phyloP scores from a whole-genome alignment of 495 filamentous ascomycete species.

The Penicillium coffeae region DNA sequence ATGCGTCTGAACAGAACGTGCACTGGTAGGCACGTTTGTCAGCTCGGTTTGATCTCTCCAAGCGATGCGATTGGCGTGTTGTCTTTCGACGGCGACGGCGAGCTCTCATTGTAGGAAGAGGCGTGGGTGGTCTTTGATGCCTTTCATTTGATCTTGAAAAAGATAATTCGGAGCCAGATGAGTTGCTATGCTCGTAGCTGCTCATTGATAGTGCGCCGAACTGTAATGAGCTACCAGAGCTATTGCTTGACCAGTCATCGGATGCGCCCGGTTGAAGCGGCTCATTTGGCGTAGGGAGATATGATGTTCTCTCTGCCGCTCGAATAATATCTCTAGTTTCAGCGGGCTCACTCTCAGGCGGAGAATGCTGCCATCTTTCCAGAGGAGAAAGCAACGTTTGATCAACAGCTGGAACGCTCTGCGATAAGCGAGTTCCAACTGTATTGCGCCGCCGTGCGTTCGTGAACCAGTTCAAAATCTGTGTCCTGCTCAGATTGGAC shows the following conservation, averaged over 20 bases:
- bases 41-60: neutral
- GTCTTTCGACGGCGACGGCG: conserved; percentile 7
- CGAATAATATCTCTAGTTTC: conserved; percentile 64
- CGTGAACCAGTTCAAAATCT: conserved; percentile 26
- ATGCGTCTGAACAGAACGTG: conserved; percentile 75
- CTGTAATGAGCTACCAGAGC: conserved; percentile 9
- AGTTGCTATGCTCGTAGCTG: conserved; percentile 13
- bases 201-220: conserved; percentile 11
- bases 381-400: conserved; percentile 42
- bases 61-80: neutral
- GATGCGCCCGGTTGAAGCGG: neutral
- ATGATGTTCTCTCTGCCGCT: conserved; percentile 40
- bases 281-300: neutral
- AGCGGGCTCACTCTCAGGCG: conserved; percentile 73
- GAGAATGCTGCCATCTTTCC: conserved; percentile 70
- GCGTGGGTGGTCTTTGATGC: conserved; percentile 7
- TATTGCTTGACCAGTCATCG: conserved; percentile 9
- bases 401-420: neutral
- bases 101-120: neutral
- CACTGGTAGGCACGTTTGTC: conserved; percentile 47
- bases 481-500: conserved; percentile 16
- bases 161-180: conserved; percentile 12
- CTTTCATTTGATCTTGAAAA: neutral
- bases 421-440: neutral
- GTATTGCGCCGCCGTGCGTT: conserved; percentile 22